phyloP scores from a whole-genome alignment of 257 asterid genomes.

The Primulina eburnea region DNA sequence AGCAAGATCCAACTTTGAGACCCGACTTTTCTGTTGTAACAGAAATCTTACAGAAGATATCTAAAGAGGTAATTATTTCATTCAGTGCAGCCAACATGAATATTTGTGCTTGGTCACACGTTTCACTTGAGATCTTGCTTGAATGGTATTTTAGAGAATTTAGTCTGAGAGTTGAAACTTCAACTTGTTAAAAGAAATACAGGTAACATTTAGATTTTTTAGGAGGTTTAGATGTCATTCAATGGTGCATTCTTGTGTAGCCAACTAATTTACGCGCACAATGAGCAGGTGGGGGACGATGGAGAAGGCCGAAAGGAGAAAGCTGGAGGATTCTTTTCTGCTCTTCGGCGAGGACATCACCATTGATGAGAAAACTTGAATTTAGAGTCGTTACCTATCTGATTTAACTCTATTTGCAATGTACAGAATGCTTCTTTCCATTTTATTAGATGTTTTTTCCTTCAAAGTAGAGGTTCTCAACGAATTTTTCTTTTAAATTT shows the following conservation, averaged over 20 bases:
- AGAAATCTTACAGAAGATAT: conserved; percentile 53
- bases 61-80: conserved; percentile 60
- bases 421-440: not conserved
- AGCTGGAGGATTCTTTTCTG: conserved; percentile 72
- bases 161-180: no score
- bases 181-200: no score
- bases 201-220: no score
- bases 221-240: not conserved
- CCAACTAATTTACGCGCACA: conserved; percentile 8
- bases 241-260: not conserved
- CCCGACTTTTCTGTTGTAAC: conserved; percentile 81
- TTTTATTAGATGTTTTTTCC: not conserved
- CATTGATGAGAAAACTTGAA: not conserved
- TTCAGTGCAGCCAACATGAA: not conserved
- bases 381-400: no score
- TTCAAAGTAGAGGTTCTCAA: not conserved
- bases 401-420: not conserved
- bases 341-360: conserved; percentile 71
- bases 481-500: no score
- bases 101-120: conserved; percentile 1
- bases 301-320: conserved; percentile 47
- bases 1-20: conserved; percentile 74
- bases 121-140: not conserved
- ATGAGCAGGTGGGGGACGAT: conserved; percentile 68
- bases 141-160: not conserved